These are phyloP conservation scores for Rhizophagus prolifer DNA, from an alignment of 192 early-diverging fungal genomes.

Conservation along the genomic window DNA sequence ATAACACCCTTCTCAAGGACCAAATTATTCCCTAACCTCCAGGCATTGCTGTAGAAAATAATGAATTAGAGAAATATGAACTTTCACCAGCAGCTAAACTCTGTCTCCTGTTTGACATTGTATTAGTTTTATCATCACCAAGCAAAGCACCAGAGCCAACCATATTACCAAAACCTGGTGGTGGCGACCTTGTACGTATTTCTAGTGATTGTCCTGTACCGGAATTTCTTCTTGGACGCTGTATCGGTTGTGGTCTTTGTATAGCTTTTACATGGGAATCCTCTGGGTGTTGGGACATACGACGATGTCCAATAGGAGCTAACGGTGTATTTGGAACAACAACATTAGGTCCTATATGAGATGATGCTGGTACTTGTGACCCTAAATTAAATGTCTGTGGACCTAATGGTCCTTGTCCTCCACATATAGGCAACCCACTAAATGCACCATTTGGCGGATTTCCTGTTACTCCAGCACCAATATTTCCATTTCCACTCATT, in stretches of 20 bases:
- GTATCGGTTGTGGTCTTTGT: constrained; percentile 44
- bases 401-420: constrained; percentile 22
- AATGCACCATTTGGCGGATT: constrained; percentile 27
- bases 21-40: constrained; percentile 25
- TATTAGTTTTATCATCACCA: constrained; percentile 16
- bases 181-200: constrained; percentile 17
- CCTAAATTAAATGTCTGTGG: constrained; percentile 30
- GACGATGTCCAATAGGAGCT: constrained; percentile 46
- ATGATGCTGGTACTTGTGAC: constrained; percentile 32
- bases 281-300: constrained; percentile 43
- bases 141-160: constrained; percentile 8
- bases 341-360: constrained; percentile 36
- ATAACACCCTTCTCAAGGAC: background rate
- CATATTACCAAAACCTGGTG: constrained; percentile 27
- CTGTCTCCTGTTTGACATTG: constrained; percentile 20
- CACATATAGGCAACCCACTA: constrained; percentile 33
- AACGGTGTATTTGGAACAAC: constrained; percentile 37
- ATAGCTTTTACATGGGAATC: constrained; percentile 38
- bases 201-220: background rate
- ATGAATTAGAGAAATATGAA: constrained; percentile 32
- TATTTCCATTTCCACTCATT: constrained; percentile 13
- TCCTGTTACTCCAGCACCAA: background rate
- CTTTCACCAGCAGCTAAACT: constrained; percentile 2
- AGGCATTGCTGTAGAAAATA: constrained; percentile 20
- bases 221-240: constrained; percentile 32